Conservation (phyloP, 2,329 filamentous ascomycete genomes). For the Coniochaeta sp. region DNA sequence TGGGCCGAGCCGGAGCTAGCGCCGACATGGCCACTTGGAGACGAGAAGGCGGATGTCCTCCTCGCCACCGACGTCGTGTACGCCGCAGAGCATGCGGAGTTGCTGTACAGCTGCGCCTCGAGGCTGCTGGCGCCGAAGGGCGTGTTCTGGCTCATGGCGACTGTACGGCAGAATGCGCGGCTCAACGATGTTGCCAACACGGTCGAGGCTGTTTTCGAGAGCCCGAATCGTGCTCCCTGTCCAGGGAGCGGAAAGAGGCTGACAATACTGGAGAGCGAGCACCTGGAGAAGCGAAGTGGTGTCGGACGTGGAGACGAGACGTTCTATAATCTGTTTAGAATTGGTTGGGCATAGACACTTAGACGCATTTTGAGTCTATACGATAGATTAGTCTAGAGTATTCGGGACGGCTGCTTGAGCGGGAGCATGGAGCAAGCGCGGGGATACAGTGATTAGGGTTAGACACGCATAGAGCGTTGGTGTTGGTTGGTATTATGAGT, state of each 20-base stretch:
- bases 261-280: slow-evolving; percentile 29
- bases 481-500: no score
- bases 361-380: no score
- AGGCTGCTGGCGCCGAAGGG: slow-evolving; percentile 31
- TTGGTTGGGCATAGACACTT: slow-evolving; percentile 38
- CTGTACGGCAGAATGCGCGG: slow-evolving; percentile 37
- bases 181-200: slow-evolving; percentile 39
- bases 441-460: not conserved
- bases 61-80: slow-evolving; percentile 45
- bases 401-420: no score
- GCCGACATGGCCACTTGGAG: slow-evolving; percentile 24
- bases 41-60: slow-evolving; percentile 32
- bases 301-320: slow-evolving; percentile 43
- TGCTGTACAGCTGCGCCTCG: slow-evolving; percentile 38
- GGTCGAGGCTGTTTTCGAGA: slow-evolving; percentile 34
- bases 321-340: slow-evolving; percentile 38
- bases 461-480: no score
- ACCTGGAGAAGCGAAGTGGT: slow-evolving; percentile 31
- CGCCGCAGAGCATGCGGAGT: slow-evolving; percentile 36
- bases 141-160: slow-evolving; percentile 41
- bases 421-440: no score
- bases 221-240: slow-evolving; percentile 15
- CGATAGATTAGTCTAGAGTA: no score
- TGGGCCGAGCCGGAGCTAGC: slow-evolving; percentile 39
- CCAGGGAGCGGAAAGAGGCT: slow-evolving; percentile 21